Base-by-base conservation (phyloP, 306 rosid species). In the Dryas drummondii region DNA sequence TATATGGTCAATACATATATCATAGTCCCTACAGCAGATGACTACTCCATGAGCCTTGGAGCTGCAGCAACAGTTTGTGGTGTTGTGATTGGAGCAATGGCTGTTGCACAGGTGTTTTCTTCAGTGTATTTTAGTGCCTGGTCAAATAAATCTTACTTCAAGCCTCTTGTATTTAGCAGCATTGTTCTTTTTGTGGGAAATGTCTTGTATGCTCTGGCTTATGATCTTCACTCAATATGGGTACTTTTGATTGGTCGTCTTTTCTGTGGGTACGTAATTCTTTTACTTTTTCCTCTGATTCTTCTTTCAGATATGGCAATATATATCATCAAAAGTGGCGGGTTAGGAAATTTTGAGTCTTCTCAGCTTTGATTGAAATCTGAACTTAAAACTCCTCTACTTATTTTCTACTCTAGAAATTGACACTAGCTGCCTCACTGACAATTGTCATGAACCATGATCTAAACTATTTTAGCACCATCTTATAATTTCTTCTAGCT, bases 21-120 rank as follows among this genome's bases (percentile, higher is more conserved):
- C 44, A 86, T 96, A 76, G 99, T 96, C 82, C 99, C 99, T 56
- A 96, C 99, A 71, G 99, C 99, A 41, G 98, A 96, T 86, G 97
- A 96, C 81, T 96, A 96, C 86, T 96, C 99, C 40, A 70, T 86
- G 61, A 92, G 96, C 85, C 96, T 96, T 70, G 99, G 99, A 75
- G 99, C 99, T 15, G 97, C 98, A 7, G 97, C 99, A 54, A 96
- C 99, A 22, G 97, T 96, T 81, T 96, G 99, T 79, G 99, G 98
- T 74, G 81, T 96, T 42, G 97, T 96, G 32, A 96, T 96, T 70
- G 99, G 99, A 65, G 91, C 98, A 54, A 96, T 96, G 99, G 99
- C 99, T 71, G 92, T 96, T 78, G 99, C 99, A 8, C 99, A 96
- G 77, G 89, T 96, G 80, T 92, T 96, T 83, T 92, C 98, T 60